Percentiles rank a stretch among this genome's conserved stretches.
Conservation (phyloP, 1,284 basidiomycete genomes). For the Microbotryomycetes sp. region DNA sequence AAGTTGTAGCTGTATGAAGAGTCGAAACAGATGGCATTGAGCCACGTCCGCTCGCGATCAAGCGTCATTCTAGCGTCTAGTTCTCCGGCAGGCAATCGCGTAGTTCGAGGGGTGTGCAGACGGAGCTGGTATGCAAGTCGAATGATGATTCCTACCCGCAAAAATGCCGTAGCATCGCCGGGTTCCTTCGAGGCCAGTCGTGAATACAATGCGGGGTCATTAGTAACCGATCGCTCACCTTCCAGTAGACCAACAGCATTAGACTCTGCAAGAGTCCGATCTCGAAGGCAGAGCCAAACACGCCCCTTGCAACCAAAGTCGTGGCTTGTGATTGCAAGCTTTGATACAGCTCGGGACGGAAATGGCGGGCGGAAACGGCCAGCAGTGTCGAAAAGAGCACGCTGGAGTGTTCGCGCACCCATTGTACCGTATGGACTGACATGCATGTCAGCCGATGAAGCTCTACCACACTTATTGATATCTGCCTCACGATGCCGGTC, state of each 20-base stretch:
- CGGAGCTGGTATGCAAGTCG: constrained; percentile 15
- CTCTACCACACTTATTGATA: background rate
- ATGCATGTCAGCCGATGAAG: background rate
- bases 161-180: constrained; percentile 19
- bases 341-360: constrained; percentile 60
- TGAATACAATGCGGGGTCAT: background rate
- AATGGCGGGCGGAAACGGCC: constrained; percentile 77
- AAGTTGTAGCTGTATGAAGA: constrained; percentile 3
- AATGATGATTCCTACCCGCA: constrained; percentile 19
- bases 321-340: constrained; percentile 57
- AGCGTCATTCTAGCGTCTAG: constrained; percentile 12
- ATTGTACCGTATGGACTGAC: constrained; percentile 56
- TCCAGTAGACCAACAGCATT: constrained; percentile 77
- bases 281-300: constrained; percentile 63
- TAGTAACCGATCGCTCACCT: constrained; percentile 53
- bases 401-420: constrained; percentile 64
- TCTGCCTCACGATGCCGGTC: constrained; percentile 50
- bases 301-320: constrained; percentile 59
- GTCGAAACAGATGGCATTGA: constrained; percentile 12
- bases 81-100: constrained; percentile 4
- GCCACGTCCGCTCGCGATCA: constrained; percentile 16
- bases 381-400: constrained; percentile 73
- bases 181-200: constrained; percentile 3
- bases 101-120: constrained; percentile 2
- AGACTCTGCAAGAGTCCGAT: constrained; percentile 77